phyloP scores from a whole-genome alignment of 2,329 filamentous ascomycete species.

The Xylariaceae sp. region DNA sequence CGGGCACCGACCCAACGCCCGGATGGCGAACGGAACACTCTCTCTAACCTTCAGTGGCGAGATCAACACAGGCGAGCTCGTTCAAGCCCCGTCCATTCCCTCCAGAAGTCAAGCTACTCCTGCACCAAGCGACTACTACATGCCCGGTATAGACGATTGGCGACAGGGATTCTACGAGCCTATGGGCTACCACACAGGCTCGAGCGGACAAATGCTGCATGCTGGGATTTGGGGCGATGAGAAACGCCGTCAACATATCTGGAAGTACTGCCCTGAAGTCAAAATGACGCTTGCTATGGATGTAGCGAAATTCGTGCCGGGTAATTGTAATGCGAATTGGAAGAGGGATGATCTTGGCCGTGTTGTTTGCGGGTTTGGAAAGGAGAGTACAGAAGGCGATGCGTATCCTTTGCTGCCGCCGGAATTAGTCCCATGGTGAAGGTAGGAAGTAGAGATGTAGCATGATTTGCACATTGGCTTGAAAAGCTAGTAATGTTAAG shows the following conservation, averaged over 20 bases:
- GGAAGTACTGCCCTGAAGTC: slow-evolving; percentile 55
- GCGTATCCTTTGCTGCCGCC: slow-evolving; percentile 39
- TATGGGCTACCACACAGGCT: slow-evolving; percentile 56
- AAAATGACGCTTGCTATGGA: slow-evolving; percentile 57
- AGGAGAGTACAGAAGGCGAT: slow-evolving; percentile 38
- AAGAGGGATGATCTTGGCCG: slow-evolving; percentile 33
- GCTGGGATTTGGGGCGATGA: slow-evolving; percentile 46
- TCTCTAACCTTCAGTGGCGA: slow-evolving; percentile 50
- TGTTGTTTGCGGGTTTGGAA: slow-evolving; percentile 32
- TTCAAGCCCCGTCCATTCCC: slow-evolving; percentile 17
- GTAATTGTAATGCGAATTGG: slow-evolving; percentile 43
- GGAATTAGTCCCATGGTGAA: slow-evolving; percentile 32
- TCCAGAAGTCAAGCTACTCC: background rate
- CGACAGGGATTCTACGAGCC: slow-evolving; percentile 52
- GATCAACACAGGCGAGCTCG: slow-evolving; percentile 36
- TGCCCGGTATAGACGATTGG: slow-evolving; percentile 46
- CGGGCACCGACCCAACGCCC: slow-evolving; percentile 43
- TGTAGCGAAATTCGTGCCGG: slow-evolving; percentile 46
- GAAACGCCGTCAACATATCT: slow-evolving; percentile 46
- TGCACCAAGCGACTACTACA: slow-evolving; percentile 29
- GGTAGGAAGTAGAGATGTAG: background rate
- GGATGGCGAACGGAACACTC: slow-evolving; percentile 49
- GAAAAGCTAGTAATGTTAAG: background rate
- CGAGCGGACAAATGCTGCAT: slow-evolving; percentile 43
- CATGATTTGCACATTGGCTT: no score